Evolutionary conservation across 768 basidiomycete species (phyloP).

Genomic region (Hemileccinum impolitum): DNA sequence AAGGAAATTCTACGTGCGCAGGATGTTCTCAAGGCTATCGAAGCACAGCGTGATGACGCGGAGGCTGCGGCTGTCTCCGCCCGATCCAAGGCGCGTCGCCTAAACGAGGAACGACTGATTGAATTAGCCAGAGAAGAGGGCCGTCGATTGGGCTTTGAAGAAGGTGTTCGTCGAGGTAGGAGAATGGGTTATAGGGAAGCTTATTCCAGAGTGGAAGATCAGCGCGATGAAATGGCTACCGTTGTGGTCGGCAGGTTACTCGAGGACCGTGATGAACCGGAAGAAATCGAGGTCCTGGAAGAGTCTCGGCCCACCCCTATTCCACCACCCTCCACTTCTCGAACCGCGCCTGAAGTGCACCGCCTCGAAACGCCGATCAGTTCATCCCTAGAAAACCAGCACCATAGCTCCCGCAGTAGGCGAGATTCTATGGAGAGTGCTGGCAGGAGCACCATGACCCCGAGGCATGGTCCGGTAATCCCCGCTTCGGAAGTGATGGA

Average conservation of each 20-base stretch:
- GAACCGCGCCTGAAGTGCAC: constrained; percentile 24
- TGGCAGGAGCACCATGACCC: constrained; percentile 11
- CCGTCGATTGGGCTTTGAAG: constrained; percentile 46
- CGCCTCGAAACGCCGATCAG: constrained; percentile 19
- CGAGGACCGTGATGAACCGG: constrained; percentile 21
- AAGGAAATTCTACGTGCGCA: constrained; percentile 57
- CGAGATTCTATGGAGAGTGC: constrained; percentile 13
- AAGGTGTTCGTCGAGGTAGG: constrained; percentile 42
- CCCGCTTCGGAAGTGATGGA: constrained; percentile 8
- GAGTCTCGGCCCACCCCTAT: constrained; percentile 13
- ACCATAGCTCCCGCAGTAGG: constrained; percentile 17
- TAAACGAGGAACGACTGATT: constrained; percentile 46
- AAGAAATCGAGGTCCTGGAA: constrained; percentile 20
- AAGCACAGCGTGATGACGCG: constrained; percentile 46
- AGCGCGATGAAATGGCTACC: constrained; percentile 16
- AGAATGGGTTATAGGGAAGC: constrained; percentile 29
- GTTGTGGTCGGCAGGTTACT: constrained; percentile 23
- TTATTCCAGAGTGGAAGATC: constrained; percentile 16
- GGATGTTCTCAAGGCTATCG: constrained; percentile 45
- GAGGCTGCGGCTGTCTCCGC: constrained; percentile 45
- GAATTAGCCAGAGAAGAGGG: constrained; percentile 55
- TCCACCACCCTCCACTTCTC: constrained; percentile 12
- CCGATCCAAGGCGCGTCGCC: constrained; percentile 42
- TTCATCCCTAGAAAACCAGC: constrained; percentile 19
- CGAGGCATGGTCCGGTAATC: constrained; percentile 11